Evolutionary conservation across 75 land plant species (phyloP).

Genomic region (Pinus tabuliformis): DNA sequence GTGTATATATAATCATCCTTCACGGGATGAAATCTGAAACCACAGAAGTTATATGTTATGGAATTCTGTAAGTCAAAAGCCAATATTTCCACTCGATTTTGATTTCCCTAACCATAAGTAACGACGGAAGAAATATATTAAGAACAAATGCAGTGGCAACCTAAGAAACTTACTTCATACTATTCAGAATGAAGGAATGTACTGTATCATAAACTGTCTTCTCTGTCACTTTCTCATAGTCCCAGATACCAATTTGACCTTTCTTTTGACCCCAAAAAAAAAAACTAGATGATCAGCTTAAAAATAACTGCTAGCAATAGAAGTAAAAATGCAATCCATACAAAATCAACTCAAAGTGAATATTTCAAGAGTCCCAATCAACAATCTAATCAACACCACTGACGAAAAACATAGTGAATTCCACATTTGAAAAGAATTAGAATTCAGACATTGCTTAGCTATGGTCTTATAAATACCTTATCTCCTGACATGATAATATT

Average conservation of each 20-base stretch:
- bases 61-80: neutral
- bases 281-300: neutral
- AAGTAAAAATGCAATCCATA: neutral
- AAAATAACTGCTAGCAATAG: neutral
- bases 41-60: neutral
- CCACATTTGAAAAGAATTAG: neutral
- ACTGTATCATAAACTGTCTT: constrained; percentile 75
- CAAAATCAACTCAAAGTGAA: neutral
- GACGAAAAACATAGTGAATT: neutral
- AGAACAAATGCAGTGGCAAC: neutral
- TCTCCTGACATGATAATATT: constrained; percentile 88
- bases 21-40: constrained; percentile 67
- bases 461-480: constrained; percentile 48
- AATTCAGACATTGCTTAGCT: neutral
- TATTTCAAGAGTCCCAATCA: neutral
- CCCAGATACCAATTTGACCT: constrained; percentile 98
- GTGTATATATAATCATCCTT: constrained; percentile 72
- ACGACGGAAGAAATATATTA: neutral
- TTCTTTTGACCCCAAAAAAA: constrained; percentile 43
- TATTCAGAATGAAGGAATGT: constrained; percentile 80
- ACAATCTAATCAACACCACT: neutral
- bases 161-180: constrained; percentile 58
- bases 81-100: neutral
- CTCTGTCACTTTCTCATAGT: constrained; percentile 68
- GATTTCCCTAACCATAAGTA: neutral